These are phyloP conservation scores for Lolium perenne DNA, from an alignment of 176 grass and related monocot species.

Conservation along the genomic window DNA sequence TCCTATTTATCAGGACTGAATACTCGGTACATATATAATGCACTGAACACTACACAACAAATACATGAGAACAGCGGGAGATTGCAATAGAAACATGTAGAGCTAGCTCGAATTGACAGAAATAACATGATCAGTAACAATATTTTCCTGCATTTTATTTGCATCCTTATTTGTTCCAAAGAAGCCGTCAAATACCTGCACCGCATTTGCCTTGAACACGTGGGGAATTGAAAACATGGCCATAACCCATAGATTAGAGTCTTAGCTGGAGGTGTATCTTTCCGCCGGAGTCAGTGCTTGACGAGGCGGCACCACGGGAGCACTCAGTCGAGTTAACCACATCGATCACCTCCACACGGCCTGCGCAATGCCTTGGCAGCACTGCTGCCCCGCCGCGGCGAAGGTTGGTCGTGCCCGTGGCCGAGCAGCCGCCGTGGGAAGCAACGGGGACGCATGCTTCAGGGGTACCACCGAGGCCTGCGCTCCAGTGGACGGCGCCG, in stretches of 20 bases:
- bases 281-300: neutral
- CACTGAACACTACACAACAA: neutral
- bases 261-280: slow-evolving; percentile 18
- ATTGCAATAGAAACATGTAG: neutral
- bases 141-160: no score
- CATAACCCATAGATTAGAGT: neutral
- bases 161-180: neutral
- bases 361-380: neutral
- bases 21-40: neutral
- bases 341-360: neutral
- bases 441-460: neutral
- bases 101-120: neutral
- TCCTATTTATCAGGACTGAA: neutral
- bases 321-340: neutral
- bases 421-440: neutral
- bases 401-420: neutral
- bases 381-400: neutral
- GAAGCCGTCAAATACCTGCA: neutral
- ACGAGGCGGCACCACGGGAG: neutral
- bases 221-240: neutral
- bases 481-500: neutral
- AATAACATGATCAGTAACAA: neutral
- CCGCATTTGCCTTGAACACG: neutral
- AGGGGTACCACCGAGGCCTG: neutral
- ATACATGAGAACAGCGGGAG: neutral